Evolutionary conservation across 208 protist genomes (phyloP).

Genomic region (Polymyxa betae): DNA sequence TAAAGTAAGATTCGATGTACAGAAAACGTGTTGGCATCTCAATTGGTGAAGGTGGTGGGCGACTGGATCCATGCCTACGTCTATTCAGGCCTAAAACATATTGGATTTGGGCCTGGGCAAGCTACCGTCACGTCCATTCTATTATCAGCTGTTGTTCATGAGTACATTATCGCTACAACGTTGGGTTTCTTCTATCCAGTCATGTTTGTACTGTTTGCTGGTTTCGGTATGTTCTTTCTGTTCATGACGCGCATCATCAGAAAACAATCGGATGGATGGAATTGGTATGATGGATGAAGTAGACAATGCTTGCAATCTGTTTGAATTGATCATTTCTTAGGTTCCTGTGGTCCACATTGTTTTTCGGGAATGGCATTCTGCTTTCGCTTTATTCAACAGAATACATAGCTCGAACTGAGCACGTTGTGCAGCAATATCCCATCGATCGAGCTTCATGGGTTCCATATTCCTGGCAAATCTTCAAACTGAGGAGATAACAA

Average conservation of each 20-base stretch:
- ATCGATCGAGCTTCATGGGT: neutral
- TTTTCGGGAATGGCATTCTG: neutral
- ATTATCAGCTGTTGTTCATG: neutral
- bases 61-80: constrained; percentile 7
- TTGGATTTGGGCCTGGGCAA: neutral
- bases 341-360: neutral
- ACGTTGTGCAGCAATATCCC: neutral
- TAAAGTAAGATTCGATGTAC: neutral
- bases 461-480: neutral
- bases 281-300: neutral
- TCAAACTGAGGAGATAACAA: too few relatives aligned
- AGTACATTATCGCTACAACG: neutral
- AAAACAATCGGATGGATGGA: neutral
- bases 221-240: neutral
- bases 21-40: neutral
- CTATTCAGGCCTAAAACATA: neutral
- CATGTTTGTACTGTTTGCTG: constrained; percentile 4
- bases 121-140: neutral
- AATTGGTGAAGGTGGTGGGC: neutral
- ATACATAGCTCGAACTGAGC: neutral
- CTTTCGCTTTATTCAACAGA: neutral
- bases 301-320: neutral
- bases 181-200: neutral
- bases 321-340: neutral
- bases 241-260: neutral